A percentile compares a stretch with the other conserved stretches of the same genome.
These are phyloP conservation scores for Microstegium vimineum DNA, from an alignment of 176 grass and related monocot genomes.

Conservation along the genomic window DNA sequence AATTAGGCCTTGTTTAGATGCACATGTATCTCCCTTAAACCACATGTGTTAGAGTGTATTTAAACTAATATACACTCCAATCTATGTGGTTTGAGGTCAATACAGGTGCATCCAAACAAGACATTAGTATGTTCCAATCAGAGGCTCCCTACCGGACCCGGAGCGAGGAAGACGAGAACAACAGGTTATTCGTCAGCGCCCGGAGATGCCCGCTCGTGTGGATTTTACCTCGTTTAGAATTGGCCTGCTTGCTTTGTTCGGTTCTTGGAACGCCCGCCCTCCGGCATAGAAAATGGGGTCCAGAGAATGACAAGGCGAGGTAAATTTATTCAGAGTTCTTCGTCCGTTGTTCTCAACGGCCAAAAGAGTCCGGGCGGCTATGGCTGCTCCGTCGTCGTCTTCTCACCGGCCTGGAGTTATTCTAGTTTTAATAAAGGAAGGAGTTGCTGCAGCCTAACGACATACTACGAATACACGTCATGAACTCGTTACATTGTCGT, in stretches of 20 bases:
- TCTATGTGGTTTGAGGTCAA: no score
- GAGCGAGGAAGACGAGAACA: slow-evolving; percentile 9
- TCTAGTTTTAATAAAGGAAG: not conserved
- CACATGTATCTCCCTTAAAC: no score
- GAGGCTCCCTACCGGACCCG: not conserved
- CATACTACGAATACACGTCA: not conserved
- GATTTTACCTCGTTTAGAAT: slow-evolving; percentile 14
- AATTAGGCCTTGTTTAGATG: no score
- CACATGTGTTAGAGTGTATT: no score
- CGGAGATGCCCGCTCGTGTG: slow-evolving; percentile 32
- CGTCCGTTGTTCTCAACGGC: slow-evolving; percentile 4
- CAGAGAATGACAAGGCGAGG: not conserved
- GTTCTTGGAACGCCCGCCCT: slow-evolving; percentile 28
- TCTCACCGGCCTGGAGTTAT: not conserved
- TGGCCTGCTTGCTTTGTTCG: slow-evolving; percentile 15
- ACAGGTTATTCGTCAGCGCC: not conserved
- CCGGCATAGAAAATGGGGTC: slow-evolving; percentile 8
- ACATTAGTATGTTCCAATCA: not conserved
- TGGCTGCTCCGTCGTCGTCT: slow-evolving; percentile 34
- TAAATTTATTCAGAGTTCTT: slow-evolving; percentile 16
- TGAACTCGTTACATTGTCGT: not conserved
- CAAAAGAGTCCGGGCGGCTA: slow-evolving; percentile 20
- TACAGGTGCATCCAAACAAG: no score
- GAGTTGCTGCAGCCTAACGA: not conserved
- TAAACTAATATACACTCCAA: no score